Evolutionary conservation across 208 protist genomes (phyloP).

Genomic region (Strigomonas galati): DNA sequence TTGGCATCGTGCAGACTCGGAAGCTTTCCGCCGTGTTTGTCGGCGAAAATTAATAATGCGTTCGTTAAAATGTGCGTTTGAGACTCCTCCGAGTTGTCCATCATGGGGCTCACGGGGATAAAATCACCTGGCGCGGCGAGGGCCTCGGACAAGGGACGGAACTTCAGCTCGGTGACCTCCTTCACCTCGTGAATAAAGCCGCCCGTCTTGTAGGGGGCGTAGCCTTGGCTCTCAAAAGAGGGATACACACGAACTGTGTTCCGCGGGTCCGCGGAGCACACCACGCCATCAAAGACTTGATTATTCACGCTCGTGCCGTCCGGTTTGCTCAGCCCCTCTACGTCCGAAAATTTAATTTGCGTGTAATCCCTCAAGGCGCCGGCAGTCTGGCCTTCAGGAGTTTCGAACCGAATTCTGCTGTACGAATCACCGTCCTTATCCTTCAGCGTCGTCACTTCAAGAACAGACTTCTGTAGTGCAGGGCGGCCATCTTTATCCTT

Average conservation of each 20-base stretch:
- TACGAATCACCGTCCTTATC: slow-evolving; percentile 40
- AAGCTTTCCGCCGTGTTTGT: slow-evolving; percentile 47
- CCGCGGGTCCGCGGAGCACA: slow-evolving; percentile 67
- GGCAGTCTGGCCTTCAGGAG: slow-evolving; percentile 79
- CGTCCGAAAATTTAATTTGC: slow-evolving; percentile 81
- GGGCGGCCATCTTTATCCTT: slow-evolving; percentile 82
- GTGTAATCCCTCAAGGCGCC: slow-evolving; percentile 84
- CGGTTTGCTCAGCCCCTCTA: slow-evolving; percentile 54
- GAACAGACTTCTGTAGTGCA: slow-evolving; percentile 76
- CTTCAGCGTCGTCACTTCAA: neutral
- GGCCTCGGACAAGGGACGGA: slow-evolving; percentile 57
- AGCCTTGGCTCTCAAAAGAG: slow-evolving; percentile 67
- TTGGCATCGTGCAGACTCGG: slow-evolving; percentile 56
- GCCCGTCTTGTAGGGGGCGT: slow-evolving; percentile 69
- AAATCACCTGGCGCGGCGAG: slow-evolving; percentile 59
- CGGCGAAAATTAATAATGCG: slow-evolving; percentile 67
- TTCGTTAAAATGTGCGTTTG: slow-evolving; percentile 57
- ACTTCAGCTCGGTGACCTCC: slow-evolving; percentile 51
- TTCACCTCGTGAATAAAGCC: slow-evolving; percentile 87
- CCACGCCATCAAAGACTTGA: slow-evolving; percentile 63
- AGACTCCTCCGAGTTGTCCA: slow-evolving; percentile 81
- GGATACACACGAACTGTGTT: slow-evolving; percentile 85
- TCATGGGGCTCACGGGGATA: slow-evolving; percentile 78
- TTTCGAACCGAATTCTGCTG: slow-evolving; percentile 77
- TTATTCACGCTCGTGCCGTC: slow-evolving; percentile 65